Evolutionary conservation across 371 early-diverging fungal genomes (phyloP).

Genomic region (Fennellomyces sp.): DNA sequence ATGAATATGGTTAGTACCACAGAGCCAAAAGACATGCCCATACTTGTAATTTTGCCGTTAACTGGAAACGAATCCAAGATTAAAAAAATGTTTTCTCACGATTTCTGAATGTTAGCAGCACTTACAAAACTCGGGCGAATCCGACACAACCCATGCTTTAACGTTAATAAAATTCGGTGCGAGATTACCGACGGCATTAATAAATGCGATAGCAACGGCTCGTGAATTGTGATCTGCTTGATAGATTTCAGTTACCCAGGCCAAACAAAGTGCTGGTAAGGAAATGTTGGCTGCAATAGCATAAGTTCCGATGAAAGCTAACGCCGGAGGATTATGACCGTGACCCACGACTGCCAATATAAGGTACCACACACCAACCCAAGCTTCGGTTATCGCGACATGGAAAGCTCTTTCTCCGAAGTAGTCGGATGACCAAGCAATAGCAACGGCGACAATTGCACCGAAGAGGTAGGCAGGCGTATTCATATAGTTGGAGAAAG

Average conservation of each 20-base stretch:
- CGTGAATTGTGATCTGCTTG: conserved; percentile 30
- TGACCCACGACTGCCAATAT: conserved; percentile 14
- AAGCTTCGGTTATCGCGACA: conserved; percentile 5
- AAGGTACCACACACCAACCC: conserved; percentile 23
- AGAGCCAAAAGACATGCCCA: conserved; percentile 11
- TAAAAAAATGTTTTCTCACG: too few relatives aligned
- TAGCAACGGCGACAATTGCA: conserved; percentile 12
- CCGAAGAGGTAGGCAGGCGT: conserved; percentile 42
- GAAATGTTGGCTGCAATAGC: conserved; percentile 4
- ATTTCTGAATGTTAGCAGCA: too few relatives aligned
- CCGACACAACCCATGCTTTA: conserved; percentile 26
- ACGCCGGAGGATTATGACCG: conserved; percentile 14
- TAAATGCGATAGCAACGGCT: conserved; percentile 41
- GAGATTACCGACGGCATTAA: conserved; percentile 41
- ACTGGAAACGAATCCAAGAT: too few relatives aligned
- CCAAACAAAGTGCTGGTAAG: not conserved
- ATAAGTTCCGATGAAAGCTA: conserved; percentile 14
- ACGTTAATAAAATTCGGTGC: conserved; percentile 44
- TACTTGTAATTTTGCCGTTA: conserved; percentile 3
- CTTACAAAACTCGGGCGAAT: conserved; percentile 31
- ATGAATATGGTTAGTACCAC: not conserved
- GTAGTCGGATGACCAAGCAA: conserved; percentile 18
- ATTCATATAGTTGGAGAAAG: conserved; percentile 48
- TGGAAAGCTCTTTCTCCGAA: conserved; percentile 12
- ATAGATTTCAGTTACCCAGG: conserved; percentile 20